These are phyloP conservation scores for Cyberlindnera mycetangii DNA, from an alignment of 805 yeast species.

Conservation along the genomic window DNA sequence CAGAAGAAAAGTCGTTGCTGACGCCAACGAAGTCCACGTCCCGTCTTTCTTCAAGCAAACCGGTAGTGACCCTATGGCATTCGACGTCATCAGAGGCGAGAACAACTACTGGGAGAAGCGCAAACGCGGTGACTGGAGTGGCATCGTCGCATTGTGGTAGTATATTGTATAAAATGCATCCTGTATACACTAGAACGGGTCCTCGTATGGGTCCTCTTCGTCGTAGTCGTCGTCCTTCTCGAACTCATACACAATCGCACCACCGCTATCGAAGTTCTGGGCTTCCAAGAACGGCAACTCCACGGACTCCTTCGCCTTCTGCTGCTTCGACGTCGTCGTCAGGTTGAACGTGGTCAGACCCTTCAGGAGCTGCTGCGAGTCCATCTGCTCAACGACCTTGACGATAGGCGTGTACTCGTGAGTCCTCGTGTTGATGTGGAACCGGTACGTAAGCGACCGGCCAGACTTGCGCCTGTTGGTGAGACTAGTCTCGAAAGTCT, in stretches of 20 bases:
- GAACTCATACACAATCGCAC: slow-evolving; percentile 93
- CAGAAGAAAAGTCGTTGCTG: slow-evolving; percentile 60
- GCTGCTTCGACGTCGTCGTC: slow-evolving; percentile 71
- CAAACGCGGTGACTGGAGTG: slow-evolving; percentile 58
- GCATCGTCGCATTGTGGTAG: slow-evolving; percentile 55
- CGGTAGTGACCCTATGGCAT: slow-evolving; percentile 33
- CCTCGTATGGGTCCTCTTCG: slow-evolving; percentile 97
- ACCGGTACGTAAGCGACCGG: slow-evolving; percentile 58
- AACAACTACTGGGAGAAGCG: slow-evolving; percentile 80
- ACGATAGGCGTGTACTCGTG: slow-evolving; percentile 40
- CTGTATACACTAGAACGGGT: slow-evolving; percentile 66
- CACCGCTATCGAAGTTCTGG: slow-evolving; percentile 74
- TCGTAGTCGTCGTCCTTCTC: slow-evolving; percentile 98
- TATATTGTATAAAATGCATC: not conserved
- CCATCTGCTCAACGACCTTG: slow-evolving; percentile 35
- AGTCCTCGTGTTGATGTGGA: slow-evolving; percentile 44
- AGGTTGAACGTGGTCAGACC: slow-evolving; percentile 87
- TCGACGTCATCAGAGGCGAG: slow-evolving; percentile 56
- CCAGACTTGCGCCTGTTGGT: slow-evolving; percentile 84
- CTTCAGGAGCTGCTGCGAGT: slow-evolving; percentile 47
- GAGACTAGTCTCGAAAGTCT: slow-evolving; percentile 45
- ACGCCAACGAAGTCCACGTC: slow-evolving; percentile 38
- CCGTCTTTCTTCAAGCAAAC: slow-evolving; percentile 61
- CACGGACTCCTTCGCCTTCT: slow-evolving; percentile 75
- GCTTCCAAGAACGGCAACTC: slow-evolving; percentile 92